phyloP scores from a whole-genome alignment of 1,139 yeast genomes.

The Debaryomycetaceae sp. region DNA sequence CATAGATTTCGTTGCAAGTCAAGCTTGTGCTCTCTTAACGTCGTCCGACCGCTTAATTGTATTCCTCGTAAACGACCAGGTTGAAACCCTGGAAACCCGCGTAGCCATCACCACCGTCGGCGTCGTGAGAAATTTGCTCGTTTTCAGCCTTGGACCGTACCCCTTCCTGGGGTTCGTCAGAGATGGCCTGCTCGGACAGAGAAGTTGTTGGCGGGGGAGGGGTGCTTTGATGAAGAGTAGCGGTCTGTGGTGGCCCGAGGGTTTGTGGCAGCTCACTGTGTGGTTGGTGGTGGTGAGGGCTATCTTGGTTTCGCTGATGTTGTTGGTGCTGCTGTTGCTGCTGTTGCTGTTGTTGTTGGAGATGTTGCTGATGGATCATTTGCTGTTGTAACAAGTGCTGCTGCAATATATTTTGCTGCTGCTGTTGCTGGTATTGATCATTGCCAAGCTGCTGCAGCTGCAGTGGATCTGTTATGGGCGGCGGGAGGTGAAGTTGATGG shows the following conservation, averaged over 20 bases:
- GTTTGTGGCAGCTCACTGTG: conserved; percentile 14
- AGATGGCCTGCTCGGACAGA: too few species aligned
- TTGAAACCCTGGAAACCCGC: conserved; percentile 8
- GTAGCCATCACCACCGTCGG: conserved; percentile 4
- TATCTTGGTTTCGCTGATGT: conserved; percentile 8
- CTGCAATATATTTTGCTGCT: conserved; percentile 9
- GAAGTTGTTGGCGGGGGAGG: too few species aligned
- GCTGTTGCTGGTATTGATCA: conserved; percentile 9
- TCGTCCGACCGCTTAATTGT: neutral
- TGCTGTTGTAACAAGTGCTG: conserved; percentile 10
- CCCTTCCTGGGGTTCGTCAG: conserved; percentile 1
- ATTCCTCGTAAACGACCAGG: conserved; percentile 9
- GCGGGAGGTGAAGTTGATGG: too few species aligned
- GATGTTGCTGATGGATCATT: conserved; percentile 10
- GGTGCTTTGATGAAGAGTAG: neutral
- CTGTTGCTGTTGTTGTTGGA: conserved; percentile 12
- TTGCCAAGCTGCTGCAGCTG: conserved; percentile 2
- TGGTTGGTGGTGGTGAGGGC: conserved; percentile 11
- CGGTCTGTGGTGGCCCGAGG: conserved; percentile 2
- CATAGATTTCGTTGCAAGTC: too few species aligned
- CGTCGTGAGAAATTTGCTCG: conserved; percentile 5
- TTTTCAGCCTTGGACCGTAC: conserved; percentile 6
- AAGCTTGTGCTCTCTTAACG: too few species aligned
- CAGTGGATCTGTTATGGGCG: too few species aligned
- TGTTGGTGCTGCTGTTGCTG: conserved; percentile 12